These are phyloP conservation scores for Mycena capillaripes DNA, from an alignment of 768 basidiomycete species.

Conservation along the genomic window DNA sequence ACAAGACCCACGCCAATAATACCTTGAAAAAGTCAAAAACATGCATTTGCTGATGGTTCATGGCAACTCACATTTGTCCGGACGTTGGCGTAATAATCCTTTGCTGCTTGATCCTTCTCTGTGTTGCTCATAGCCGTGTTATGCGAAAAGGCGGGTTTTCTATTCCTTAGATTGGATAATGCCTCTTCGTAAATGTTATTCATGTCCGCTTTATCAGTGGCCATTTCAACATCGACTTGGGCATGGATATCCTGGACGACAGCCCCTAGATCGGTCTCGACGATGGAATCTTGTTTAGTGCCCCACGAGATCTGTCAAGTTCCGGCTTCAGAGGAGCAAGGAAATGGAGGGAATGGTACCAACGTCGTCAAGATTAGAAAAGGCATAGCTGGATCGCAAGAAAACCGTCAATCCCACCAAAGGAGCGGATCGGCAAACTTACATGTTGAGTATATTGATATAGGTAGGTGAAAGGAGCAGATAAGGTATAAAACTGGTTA, in stretches of 20 bases:
- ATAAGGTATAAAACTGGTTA: conserved; percentile 93
- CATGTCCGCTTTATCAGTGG: conserved; percentile 84
- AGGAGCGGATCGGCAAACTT: conserved; percentile 42
- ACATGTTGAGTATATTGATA: conserved; percentile 85
- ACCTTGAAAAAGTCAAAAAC: conserved; percentile 54
- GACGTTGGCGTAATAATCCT: conserved; percentile 91
- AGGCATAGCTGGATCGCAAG: conserved; percentile 75
- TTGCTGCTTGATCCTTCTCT: conserved; percentile 81
- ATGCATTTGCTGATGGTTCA: not conserved
- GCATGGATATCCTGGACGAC: conserved; percentile 86
- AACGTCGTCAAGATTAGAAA: conserved; percentile 88
- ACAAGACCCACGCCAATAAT: conserved; percentile 85
- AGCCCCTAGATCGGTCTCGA: conserved; percentile 84
- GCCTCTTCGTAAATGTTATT: conserved; percentile 90
- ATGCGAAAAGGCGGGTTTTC: conserved; percentile 56
- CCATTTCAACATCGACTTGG: conserved; percentile 90
- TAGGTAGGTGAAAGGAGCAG: conserved; percentile 88
- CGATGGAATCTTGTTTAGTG: conserved; percentile 89
- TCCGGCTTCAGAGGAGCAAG: not conserved
- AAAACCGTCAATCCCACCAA: conserved; percentile 1
- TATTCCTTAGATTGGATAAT: conserved; percentile 75
- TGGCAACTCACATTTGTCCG: conserved; percentile 75
- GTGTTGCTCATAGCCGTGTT: conserved; percentile 54
- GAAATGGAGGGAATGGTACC: conserved; percentile 27
- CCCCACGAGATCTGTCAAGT: conserved; percentile 87